These are phyloP conservation scores for Boletus calvinii DNA, from an alignment of 1,284 basidiomycete species.

Conservation along the genomic window DNA sequence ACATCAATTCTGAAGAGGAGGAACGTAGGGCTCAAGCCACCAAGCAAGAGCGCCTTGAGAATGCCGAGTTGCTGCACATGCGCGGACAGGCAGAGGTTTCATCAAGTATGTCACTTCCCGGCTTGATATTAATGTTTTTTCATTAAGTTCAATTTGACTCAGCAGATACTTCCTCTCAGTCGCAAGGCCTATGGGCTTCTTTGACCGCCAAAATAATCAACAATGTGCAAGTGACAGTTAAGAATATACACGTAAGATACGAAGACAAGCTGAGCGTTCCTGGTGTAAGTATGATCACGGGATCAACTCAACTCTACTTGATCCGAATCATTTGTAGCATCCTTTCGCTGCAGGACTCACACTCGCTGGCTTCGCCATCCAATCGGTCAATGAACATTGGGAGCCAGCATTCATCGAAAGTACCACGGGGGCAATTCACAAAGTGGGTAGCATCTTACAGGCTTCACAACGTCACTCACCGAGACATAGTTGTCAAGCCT, in stretches of 20 bases:
- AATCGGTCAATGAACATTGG: slow-evolving; percentile 94
- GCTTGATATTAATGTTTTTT: slow-evolving; percentile 1
- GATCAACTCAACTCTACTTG: neutral
- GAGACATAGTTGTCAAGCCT: slow-evolving; percentile 74
- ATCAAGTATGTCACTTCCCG: slow-evolving; percentile 38
- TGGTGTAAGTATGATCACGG: slow-evolving; percentile 53
- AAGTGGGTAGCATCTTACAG: slow-evolving; percentile 46
- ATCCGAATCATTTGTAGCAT: slow-evolving; percentile 52
- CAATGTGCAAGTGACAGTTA: slow-evolving; percentile 94
- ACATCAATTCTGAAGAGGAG: slow-evolving; percentile 83
- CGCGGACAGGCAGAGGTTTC: slow-evolving; percentile 58
- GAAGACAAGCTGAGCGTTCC: slow-evolving; percentile 95
- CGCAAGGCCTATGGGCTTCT: slow-evolving; percentile 81
- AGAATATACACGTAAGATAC: slow-evolving; percentile 94
- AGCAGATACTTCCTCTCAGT: slow-evolving; percentile 66
- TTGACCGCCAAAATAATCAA: slow-evolving; percentile 92
- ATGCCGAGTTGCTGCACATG: slow-evolving; percentile 85
- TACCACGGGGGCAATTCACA: slow-evolving; percentile 86
- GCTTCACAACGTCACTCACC: slow-evolving; percentile 11
- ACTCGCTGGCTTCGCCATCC: slow-evolving; percentile 88
- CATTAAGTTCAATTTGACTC: neutral
- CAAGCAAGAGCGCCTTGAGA: slow-evolving; percentile 88
- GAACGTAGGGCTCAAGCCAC: slow-evolving; percentile 79
- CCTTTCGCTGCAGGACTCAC: slow-evolving; percentile 95
- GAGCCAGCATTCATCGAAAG: slow-evolving; percentile 94